Percentiles rank a stretch among this genome's conserved stretches.
These are phyloP conservation scores for Plasmodium fragile DNA, from an alignment of 169 alveolate species.

Conservation along the genomic window DNA sequence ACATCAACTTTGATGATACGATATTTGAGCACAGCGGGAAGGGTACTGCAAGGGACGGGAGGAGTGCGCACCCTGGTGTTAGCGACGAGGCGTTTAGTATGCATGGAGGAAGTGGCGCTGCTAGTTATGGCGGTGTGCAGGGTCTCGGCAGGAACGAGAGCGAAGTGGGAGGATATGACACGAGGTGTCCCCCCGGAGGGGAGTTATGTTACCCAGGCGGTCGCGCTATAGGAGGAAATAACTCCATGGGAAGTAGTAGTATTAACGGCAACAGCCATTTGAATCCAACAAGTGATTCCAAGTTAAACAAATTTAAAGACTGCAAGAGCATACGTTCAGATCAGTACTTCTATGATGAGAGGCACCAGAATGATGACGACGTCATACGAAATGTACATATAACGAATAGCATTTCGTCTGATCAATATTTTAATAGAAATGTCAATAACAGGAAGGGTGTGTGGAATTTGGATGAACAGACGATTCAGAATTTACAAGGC, in stretches of 20 bases:
- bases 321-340: conserved; percentile 82
- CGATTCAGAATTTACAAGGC: conserved; percentile 82
- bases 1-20: conserved; percentile 65
- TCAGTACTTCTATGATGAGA: conserved; percentile 81
- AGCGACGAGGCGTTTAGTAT: conserved; percentile 23
- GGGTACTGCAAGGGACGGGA: neutral
- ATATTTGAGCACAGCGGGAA: conserved; percentile 26
- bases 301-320: conserved; percentile 81
- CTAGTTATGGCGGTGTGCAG: conserved; percentile 12
- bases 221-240: neutral
- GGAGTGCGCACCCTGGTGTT: neutral
- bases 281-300: conserved; percentile 41
- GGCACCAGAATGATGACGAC: conserved; percentile 42
- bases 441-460: conserved; percentile 57
- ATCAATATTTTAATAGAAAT: conserved; percentile 84
- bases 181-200: neutral
- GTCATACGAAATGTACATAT: conserved; percentile 47
- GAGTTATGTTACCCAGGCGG: neutral
- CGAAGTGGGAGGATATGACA: neutral
- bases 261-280: conserved; percentile 9
- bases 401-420: conserved; percentile 80
- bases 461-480: conserved; percentile 83
- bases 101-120: neutral
- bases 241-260: neutral
- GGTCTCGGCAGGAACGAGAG: neutral